These are phyloP conservation scores for Capronia epimyces DNA, from an alignment of 2,329 filamentous ascomycete genomes.

Conservation along the genomic window DNA sequence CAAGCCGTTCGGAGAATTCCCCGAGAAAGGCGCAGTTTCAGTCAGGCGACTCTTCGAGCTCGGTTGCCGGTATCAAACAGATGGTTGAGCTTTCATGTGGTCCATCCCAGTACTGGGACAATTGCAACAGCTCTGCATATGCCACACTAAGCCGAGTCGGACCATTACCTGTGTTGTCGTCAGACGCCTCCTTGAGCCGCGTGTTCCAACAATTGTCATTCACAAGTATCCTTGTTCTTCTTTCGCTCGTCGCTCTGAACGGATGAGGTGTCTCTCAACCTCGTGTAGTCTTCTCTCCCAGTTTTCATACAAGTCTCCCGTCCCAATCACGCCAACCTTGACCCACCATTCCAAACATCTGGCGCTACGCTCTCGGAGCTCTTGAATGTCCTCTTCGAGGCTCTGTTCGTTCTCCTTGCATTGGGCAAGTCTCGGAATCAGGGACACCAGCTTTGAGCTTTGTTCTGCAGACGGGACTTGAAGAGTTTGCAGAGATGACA, in stretches of 20 bases:
- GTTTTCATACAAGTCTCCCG: constrained; percentile 63
- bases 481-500: constrained; percentile 46
- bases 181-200: neutral
- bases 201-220: constrained; percentile 11
- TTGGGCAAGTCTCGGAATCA: constrained; percentile 40
- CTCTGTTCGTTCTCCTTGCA: constrained; percentile 36
- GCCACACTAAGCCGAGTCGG: neutral
- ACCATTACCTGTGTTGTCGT: neutral
- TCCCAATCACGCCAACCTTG: constrained; percentile 62
- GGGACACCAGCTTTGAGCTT: constrained; percentile 40
- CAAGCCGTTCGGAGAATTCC: neutral
- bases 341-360: constrained; percentile 64
- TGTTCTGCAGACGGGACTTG: constrained; percentile 41
- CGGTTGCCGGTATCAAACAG: neutral
- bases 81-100: neutral
- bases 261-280: constrained; percentile 60
- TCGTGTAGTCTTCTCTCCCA: constrained; percentile 63
- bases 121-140: neutral
- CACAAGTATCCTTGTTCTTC: constrained; percentile 45
- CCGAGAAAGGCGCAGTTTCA: neutral
- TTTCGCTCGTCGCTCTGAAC: constrained; percentile 50
- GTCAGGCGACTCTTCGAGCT: neutral
- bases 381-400: constrained; percentile 38
- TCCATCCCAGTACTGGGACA: neutral
- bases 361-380: constrained; percentile 41